Evolutionary conservation across 768 basidiomycete genomes (phyloP), one percentile per base, ranked within the genome.

Genomic region (Leucosporidium creatinivorum): DNA sequence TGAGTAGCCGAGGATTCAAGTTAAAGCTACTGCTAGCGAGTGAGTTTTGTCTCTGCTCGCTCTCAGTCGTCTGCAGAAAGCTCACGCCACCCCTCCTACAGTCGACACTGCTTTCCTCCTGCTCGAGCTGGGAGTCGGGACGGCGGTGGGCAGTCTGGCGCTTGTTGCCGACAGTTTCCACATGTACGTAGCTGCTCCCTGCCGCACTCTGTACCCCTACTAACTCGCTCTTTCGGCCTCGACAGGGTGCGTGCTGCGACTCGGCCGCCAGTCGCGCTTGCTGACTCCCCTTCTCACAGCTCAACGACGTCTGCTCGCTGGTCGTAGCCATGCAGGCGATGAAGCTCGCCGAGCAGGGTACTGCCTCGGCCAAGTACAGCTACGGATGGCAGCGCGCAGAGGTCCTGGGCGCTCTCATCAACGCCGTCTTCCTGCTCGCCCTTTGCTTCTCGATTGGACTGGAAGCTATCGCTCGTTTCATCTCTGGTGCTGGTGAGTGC

Each of bases 371-470:
- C 33, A 84, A 86, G 59, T 96, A 96, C 79, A 92, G 94, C 33
- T 98, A 98, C 77, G 94, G 93, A n/a, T 98, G 93, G 94, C 93
- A 98, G 79, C 84, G 96, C 69, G 96, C 96, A 2, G 75, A 76
- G 36, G 74, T 76, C n/a, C 54, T 70, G 3, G 72, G 69, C 26
- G 96, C 96, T 0, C 82, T 98, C 55, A 80, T 98, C 73, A 99
- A 99, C 75, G 96, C 96, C 61, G 92, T 98, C 63, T 98, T 98
- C 81, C 84, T 99, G 9, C 83, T 97, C 52, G 96, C 96, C 0
- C 84, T 98, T 0, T 99, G 96, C 80, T 93, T 98, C 79, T 92
- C 93, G 8, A 97, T 99, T 72, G 87, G 84, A 56, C 80, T 98
- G 73, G 94, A 99, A 77, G 93, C 96, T 8, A 79, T 98, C 56